Conservation (phyloP, 495 filamentous ascomycete species). For the Penicillium herquei region DNA sequence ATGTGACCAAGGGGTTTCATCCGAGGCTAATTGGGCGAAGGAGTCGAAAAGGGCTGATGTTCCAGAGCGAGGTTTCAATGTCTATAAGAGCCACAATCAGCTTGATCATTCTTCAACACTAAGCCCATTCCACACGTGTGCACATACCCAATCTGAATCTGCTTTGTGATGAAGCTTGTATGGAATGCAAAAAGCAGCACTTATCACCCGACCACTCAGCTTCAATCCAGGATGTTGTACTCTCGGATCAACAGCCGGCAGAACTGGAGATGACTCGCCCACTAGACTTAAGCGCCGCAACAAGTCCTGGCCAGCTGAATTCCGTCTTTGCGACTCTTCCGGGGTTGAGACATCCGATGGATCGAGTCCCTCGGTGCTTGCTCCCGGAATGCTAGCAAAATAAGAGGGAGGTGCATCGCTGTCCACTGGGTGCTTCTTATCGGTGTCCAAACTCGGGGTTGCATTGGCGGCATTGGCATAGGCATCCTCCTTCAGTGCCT, state of each 20-base stretch:
- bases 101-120: not conserved
- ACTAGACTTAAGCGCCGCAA: conserved; percentile 62
- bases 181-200: conserved; percentile 81
- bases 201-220: conserved; percentile 81
- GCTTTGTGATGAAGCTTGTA: conserved; percentile 66
- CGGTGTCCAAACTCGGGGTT: conserved; percentile 28
- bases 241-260: conserved; percentile 57
- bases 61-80: conserved; percentile 69
- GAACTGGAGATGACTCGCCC: conserved; percentile 31
- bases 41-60: conserved; percentile 88
- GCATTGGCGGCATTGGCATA: conserved; percentile 27
- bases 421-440: conserved; percentile 15
- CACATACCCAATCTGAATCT: conserved; percentile 71
- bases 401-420: conserved; percentile 27
- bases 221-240: conserved; percentile 63
- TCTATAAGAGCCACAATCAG: conserved; percentile 14
- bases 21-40: conserved; percentile 76
- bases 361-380: conserved; percentile 14
- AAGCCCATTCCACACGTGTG: not conserved
- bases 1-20: conserved; percentile 76
- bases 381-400: conserved; percentile 32
- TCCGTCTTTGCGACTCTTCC: conserved; percentile 44
- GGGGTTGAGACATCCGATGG: conserved; percentile 29
- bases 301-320: conserved; percentile 57
- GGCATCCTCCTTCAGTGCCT: conserved; percentile 32